These are phyloP conservation scores for Wickerhamomyces tratensis DNA, from an alignment of 805 yeast species.

Conservation along the genomic window DNA sequence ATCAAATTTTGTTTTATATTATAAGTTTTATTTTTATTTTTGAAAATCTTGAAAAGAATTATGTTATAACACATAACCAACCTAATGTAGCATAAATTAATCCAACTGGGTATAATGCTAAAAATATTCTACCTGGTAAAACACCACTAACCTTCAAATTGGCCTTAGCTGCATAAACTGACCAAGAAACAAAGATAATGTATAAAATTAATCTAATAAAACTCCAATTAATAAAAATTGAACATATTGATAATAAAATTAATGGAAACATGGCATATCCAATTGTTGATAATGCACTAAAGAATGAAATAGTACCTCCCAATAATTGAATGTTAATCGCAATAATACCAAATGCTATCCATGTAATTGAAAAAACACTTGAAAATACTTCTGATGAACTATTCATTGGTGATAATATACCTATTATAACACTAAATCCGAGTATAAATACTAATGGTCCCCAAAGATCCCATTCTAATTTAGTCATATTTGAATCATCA, in stretches of 20 bases:
- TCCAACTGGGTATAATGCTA: slow-evolving; percentile 60
- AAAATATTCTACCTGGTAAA: slow-evolving; percentile 45
- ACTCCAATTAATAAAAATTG: slow-evolving; percentile 37
- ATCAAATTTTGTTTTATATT: too few relatives aligned
- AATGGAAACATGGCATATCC: slow-evolving; percentile 67
- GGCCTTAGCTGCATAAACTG: slow-evolving; percentile 51
- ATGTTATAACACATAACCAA: slow-evolving; percentile 59
- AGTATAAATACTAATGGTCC: slow-evolving; percentile 62
- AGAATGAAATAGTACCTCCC: slow-evolving; percentile 50
- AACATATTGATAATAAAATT: slow-evolving; percentile 39
- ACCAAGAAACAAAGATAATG: slow-evolving; percentile 45
- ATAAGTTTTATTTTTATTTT: neutral
- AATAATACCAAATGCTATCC: slow-evolving; percentile 52
- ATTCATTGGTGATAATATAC: slow-evolving; percentile 17
- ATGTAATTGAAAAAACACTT: slow-evolving; percentile 51
- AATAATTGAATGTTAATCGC: slow-evolving; percentile 58
- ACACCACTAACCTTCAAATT: slow-evolving; percentile 57
- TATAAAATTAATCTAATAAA: slow-evolving; percentile 39
- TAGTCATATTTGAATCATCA: slow-evolving; percentile 15
- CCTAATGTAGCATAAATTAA: slow-evolving; percentile 52
- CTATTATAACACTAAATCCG: slow-evolving; percentile 39
- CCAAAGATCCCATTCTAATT: slow-evolving; percentile 56
- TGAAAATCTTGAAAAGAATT: neutral
- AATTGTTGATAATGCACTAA: slow-evolving; percentile 59
- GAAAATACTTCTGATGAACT: slow-evolving; percentile 47